Base-by-base conservation (phyloP, 306 rosid species). In the Benincasa hispida region DNA sequence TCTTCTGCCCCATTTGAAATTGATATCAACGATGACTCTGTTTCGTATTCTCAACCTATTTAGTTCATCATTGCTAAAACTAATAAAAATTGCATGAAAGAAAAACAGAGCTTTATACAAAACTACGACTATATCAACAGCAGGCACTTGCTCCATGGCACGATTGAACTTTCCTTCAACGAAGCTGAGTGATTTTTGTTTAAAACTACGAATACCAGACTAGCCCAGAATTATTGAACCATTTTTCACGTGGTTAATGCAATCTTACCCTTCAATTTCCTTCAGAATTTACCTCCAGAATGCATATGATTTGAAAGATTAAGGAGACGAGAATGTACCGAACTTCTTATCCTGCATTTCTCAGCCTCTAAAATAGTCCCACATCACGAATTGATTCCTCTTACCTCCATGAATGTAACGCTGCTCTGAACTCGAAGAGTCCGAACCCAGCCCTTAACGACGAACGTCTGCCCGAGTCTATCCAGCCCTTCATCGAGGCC, bases 361-460 rank as follows among this genome's bases (percentile, higher is more conserved):
- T 30, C 42, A 50, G 39, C 42, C 76, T 72, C 25, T 32, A 48
- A 24, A 47, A 10, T 10, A 15, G 45, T 28, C 7, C 1, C 25
- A 3, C 41, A 10, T 73, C 61, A 73, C 22, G 30, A 35, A 63
- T 21, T 54, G 53, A 34, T 2, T 54, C 32, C 22, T 27, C 35
- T 32, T 74, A 92, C 98, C 96, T 93, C 98, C 22, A 91, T 70
- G 87, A 93, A 93, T 30, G 93, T 88, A 65, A 91, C 89, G 53
- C 86, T 90, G 55, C 96, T 90, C 83, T 93, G 97, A 77, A 81
- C 70, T 32, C 98, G 87, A 76, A 93, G 86, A 15, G 97, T 93
- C 34, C 97, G 92, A 48, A 93, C 98, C 98, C 97, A 91, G 14
- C 98, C 96, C 25, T 59, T 78, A 13, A 91, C 83, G 45, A 86